These are phyloP conservation scores for Persicaria maculosa DNA, from an alignment of 148 eudicot genomes.

Conservation along the genomic window DNA sequence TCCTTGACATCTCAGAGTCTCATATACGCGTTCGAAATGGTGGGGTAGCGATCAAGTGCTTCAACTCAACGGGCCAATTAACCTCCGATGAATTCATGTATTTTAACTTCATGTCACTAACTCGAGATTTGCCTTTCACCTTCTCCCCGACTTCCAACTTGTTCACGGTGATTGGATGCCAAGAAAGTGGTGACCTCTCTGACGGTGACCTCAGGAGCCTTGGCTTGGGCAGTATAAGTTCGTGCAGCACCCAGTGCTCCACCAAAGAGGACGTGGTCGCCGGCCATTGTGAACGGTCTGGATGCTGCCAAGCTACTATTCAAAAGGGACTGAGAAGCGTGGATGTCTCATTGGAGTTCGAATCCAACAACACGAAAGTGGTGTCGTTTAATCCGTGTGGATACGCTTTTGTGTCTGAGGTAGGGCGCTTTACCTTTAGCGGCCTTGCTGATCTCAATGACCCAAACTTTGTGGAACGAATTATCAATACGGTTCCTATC, in stretches of 20 bases:
- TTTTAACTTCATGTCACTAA: neutral
- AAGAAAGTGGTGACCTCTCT: neutral
- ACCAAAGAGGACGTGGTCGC: neutral
- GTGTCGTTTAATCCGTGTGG: conserved; percentile 5
- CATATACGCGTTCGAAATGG: neutral
- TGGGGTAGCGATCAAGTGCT: neutral
- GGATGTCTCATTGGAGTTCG: neutral
- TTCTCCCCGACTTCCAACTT: neutral
- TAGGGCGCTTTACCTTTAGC: neutral
- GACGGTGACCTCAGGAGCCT: neutral
- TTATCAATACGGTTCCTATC: conserved; percentile 9
- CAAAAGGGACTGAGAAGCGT: neutral
- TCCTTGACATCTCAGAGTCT: neutral
- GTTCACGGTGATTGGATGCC: neutral
- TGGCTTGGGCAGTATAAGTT: neutral
- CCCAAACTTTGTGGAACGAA: conserved; percentile 5
- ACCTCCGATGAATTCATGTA: no score
- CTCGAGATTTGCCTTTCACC: neutral
- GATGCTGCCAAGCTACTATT: neutral
- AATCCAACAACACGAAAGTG: neutral
- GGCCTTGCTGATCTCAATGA: conserved; percentile 14
- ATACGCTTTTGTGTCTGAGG: conserved; percentile 13
- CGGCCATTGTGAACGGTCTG: neutral
- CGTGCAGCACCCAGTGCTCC: neutral
- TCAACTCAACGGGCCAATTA: neutral